Conservation (phyloP, 2,329 filamentous ascomycete genomes). For the Stemphylium lycopersici region DNA sequence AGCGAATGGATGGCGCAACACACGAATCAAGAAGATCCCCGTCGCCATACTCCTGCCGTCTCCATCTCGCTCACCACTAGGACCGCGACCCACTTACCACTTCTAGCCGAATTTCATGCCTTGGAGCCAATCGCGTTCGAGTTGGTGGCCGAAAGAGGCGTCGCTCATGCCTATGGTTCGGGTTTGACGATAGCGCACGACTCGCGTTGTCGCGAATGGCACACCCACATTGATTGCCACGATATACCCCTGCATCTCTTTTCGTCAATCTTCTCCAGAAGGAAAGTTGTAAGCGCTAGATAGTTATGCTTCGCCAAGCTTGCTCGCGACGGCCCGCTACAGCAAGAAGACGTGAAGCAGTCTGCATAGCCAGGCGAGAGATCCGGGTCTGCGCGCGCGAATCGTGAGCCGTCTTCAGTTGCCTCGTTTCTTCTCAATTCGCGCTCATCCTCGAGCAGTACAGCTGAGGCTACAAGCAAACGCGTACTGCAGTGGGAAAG, state of each 20-base stretch:
- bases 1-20: conserved; percentile 5
- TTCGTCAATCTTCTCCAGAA: conserved; percentile 1
- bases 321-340: neutral
- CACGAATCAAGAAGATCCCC: conserved; percentile 19
- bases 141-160: conserved; percentile 11
- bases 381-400: neutral
- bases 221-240: conserved; percentile 3
- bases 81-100: conserved; percentile 17
- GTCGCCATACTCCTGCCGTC: conserved; percentile 8
- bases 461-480: too few species aligned
- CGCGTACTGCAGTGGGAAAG: too few species aligned
- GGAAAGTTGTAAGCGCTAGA: neutral
- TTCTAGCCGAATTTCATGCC: conserved; percentile 7
- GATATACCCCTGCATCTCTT: conserved; percentile 1
- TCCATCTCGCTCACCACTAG: conserved; percentile 19
- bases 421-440: too few species aligned
- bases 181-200: conserved; percentile 1
- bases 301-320: neutral
- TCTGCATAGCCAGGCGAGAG: neutral
- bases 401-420: neutral
- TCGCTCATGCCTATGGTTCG: conserved; percentile 6
- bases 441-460: too few species aligned
- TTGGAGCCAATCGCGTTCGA: conserved; percentile 14
- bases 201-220: conserved; percentile 8
- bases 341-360: neutral